phyloP scores from a whole-genome alignment of 768 basidiomycete species.

The Trametopsis cervina region DNA sequence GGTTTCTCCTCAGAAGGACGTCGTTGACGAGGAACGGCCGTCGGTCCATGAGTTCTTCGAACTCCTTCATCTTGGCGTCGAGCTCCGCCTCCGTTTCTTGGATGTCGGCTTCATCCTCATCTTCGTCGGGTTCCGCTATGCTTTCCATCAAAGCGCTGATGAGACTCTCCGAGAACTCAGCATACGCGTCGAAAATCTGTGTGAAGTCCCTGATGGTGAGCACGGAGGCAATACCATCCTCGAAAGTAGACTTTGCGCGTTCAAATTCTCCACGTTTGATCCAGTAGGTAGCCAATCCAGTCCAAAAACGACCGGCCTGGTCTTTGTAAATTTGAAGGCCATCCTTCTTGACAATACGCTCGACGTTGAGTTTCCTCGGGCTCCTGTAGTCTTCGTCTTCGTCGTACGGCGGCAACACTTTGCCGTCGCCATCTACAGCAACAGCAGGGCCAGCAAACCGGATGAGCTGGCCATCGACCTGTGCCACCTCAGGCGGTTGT shows the following conservation, averaged over 20 bases:
- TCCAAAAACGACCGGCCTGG: slow-evolving; percentile 94
- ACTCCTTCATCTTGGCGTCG: slow-evolving; percentile 83
- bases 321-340: slow-evolving; percentile 90
- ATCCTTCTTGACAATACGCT: slow-evolving; percentile 76
- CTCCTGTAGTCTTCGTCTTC: slow-evolving; percentile 81
- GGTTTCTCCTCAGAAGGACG: slow-evolving; percentile 87
- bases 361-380: slow-evolving; percentile 72
- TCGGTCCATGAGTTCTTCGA: slow-evolving; percentile 92
- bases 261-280: slow-evolving; percentile 96
- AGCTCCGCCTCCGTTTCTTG: slow-evolving; percentile 78
- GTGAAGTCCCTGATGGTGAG: slow-evolving; percentile 95
- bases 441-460: slow-evolving; percentile 64
- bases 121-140: slow-evolving; percentile 70
- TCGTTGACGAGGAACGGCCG: slow-evolving; percentile 96
- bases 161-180: slow-evolving; percentile 87
- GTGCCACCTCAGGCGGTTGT: slow-evolving; percentile 31
- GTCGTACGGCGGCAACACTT: slow-evolving; percentile 47
- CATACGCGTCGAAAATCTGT: slow-evolving; percentile 95
- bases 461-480: slow-evolving; percentile 56
- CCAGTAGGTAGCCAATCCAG: slow-evolving; percentile 96
- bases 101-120: slow-evolving; percentile 70
- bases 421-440: slow-evolving; percentile 43
- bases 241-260: slow-evolving; percentile 81
- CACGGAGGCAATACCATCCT: slow-evolving; percentile 75
- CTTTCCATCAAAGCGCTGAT: slow-evolving; percentile 87